Evolutionary conservation across 2,329 filamentous ascomycete species (phyloP).

Genomic region (Pyrenophora tritici-repentis): DNA sequence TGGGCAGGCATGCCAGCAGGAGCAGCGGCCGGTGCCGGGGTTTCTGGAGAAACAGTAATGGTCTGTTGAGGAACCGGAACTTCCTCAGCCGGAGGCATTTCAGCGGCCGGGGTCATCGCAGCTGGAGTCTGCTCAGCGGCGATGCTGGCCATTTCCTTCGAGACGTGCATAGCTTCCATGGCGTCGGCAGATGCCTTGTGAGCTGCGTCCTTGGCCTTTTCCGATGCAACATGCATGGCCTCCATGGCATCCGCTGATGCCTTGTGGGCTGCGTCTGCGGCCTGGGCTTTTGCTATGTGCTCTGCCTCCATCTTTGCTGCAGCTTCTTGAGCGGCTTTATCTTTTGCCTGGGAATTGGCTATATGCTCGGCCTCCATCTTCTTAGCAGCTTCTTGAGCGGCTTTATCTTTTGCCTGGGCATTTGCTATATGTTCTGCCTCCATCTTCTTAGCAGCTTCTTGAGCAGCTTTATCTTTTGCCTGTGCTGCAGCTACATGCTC

Average conservation of each 20-base stretch:
- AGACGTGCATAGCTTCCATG: conserved; percentile 23
- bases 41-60: conserved; percentile 5
- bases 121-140: conserved; percentile 6
- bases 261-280: conserved; percentile 13
- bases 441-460: conserved; percentile 22
- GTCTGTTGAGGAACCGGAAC: conserved; percentile 9
- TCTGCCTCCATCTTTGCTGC: conserved; percentile 13
- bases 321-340: conserved; percentile 24
- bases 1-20: conserved; percentile 2
- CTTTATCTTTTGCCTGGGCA: conserved; percentile 21
- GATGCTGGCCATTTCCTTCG: conserved; percentile 13
- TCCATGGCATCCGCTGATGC: conserved; percentile 17
- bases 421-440: conserved; percentile 24
- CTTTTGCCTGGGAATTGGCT: conserved; percentile 24
- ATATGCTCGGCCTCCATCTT: conserved; percentile 23
- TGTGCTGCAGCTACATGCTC: conserved; percentile 28
- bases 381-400: conserved; percentile 21
- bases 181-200: conserved; percentile 18
- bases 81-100: conserved; percentile 6
- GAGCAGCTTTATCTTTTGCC: conserved; percentile 23
- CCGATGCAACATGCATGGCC: conserved; percentile 16
- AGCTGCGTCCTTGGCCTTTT: conserved; percentile 14
- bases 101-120: conserved; percentile 4
- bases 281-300: conserved; percentile 13
- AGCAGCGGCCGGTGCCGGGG: conserved; percentile 1